Base-by-base conservation (phyloP, 495 filamentous ascomycete genomes). In the Echria macrotheca region DNA sequence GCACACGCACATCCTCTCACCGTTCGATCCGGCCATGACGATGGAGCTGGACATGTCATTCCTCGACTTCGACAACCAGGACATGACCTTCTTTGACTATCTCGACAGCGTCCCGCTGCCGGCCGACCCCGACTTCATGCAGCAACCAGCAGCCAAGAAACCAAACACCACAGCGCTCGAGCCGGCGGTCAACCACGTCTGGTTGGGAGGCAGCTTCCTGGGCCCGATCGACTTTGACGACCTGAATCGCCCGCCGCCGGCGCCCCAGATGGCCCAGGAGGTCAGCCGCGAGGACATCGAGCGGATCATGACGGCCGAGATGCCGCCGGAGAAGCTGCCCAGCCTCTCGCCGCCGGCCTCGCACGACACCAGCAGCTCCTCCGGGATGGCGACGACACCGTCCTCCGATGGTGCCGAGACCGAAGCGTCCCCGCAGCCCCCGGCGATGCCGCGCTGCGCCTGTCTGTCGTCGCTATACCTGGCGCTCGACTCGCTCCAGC, bases 401-500 rank as follows among this genome's bases (percentile, higher is more conserved):
- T 31, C 28, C 1, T 37, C 35, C 9, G 14, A 14, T 17, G 17
- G 5, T n/a, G 8, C 35, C n/a, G 35, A 17, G 8, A 37, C 5
- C 35, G 35, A 37, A 2, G 15, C 25, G n/a, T 28, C 7, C 11
- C 28, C 23, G 2, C 31, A 22, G 10, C 15, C 25, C 22, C 26
- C 25, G 15, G 22, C 39, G 0, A 46, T 28, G 17, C 22, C 23
- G 15, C n/a, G 26, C 1, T 76, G 73, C 47, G 49, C 49, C 37
- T 75, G 73, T 42, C 62, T 68, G 2, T 47, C 63, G 1, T 56
- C 55, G 2, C 63, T 80, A 35, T 76, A 70, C 52, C 60, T 69
- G 1, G 66, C 75, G 9, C 53, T 80, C 6, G 58, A 68, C 24
- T 66, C 70, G 2, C 69, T 80, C 51, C 71, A 73, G 24, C 53